These are phyloP conservation scores for Pythium volutum DNA, from an alignment of 352 stramenopile species.

Conservation along the genomic window DNA sequence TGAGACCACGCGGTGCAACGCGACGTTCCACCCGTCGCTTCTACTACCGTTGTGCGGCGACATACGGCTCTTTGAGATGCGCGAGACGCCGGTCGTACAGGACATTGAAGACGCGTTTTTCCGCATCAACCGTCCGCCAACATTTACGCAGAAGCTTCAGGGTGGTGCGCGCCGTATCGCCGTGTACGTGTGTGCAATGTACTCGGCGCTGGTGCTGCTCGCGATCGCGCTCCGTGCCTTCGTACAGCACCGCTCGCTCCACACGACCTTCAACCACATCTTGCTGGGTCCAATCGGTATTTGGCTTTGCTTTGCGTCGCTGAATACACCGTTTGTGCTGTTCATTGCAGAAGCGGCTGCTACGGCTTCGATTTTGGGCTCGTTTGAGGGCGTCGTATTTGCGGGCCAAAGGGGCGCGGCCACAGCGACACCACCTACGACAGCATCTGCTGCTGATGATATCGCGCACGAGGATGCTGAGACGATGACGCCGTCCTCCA, in stretches of 20 bases:
- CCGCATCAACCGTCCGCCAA: constrained; percentile 61
- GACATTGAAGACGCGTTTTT: constrained; percentile 82
- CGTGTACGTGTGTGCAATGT: constrained; percentile 64
- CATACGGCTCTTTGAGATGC: constrained; percentile 86
- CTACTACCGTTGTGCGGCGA: constrained; percentile 80
- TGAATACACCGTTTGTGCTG: constrained; percentile 76
- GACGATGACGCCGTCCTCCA: background rate
- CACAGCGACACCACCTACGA: background rate
- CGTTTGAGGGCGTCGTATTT: constrained; percentile 62
- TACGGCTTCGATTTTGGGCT: constrained; percentile 69
- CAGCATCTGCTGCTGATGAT: background rate
- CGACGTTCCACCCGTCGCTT: constrained; percentile 72
- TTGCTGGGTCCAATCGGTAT: constrained; percentile 69
- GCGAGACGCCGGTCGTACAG: constrained; percentile 74
- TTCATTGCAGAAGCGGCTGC: constrained; percentile 74
- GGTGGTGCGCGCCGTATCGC: constrained; percentile 46
- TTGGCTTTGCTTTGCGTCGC: constrained; percentile 84
- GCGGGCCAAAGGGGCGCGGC: background rate
- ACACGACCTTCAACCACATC: constrained; percentile 68
- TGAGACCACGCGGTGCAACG: constrained; percentile 63
- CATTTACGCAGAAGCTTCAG: constrained; percentile 78
- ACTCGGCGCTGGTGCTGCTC: constrained; percentile 60
- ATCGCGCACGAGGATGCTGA: background rate
- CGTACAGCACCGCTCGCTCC: constrained; percentile 63
- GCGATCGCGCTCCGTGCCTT: constrained; percentile 66